phyloP scores from a whole-genome alignment of 805 yeast genomes.

The Myxozyma neotropica region DNA sequence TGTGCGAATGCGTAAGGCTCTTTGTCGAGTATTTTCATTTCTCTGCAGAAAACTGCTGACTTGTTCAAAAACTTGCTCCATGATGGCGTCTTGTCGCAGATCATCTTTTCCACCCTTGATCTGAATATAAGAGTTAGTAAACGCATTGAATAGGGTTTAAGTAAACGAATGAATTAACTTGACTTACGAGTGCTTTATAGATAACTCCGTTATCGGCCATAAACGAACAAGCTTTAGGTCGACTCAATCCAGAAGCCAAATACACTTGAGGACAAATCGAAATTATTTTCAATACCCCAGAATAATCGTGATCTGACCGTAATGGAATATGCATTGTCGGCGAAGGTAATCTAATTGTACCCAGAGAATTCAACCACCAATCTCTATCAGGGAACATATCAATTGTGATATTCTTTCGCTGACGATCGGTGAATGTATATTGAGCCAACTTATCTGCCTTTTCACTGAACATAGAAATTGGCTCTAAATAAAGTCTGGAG shows the following conservation, averaged over 20 bases:
- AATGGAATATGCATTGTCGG: constrained; percentile 60
- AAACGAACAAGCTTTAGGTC: constrained; percentile 76
- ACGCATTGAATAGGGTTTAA: neutral
- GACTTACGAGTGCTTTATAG: constrained; percentile 57
- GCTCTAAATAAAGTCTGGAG: constrained; percentile 39
- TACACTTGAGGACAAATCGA: constrained; percentile 51
- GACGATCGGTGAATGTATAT: constrained; percentile 10
- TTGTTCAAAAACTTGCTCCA: constrained; percentile 94
- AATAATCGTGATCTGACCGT: constrained; percentile 51
- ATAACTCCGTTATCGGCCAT: constrained; percentile 58
- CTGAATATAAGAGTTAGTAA: constrained; percentile 5
- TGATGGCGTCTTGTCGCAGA: constrained; percentile 90
- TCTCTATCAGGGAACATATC: constrained; percentile 43
- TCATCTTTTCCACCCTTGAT: constrained; percentile 86
- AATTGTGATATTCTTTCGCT: constrained; percentile 21
- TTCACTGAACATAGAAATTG: constrained; percentile 56
- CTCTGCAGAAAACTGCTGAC: constrained; percentile 67
- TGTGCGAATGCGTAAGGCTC: constrained; percentile 70
- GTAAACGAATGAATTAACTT: neutral
- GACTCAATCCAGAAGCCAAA: constrained; percentile 85
- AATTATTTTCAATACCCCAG: constrained; percentile 51
- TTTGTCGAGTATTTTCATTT: constrained; percentile 57
- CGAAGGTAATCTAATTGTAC: constrained; percentile 56
- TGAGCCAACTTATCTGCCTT: constrained; percentile 46
- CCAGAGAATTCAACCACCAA: constrained; percentile 62